Evolutionary conservation across 2,329 filamentous ascomycete genomes (phyloP).

Genomic region (Fusarium sp.): DNA sequence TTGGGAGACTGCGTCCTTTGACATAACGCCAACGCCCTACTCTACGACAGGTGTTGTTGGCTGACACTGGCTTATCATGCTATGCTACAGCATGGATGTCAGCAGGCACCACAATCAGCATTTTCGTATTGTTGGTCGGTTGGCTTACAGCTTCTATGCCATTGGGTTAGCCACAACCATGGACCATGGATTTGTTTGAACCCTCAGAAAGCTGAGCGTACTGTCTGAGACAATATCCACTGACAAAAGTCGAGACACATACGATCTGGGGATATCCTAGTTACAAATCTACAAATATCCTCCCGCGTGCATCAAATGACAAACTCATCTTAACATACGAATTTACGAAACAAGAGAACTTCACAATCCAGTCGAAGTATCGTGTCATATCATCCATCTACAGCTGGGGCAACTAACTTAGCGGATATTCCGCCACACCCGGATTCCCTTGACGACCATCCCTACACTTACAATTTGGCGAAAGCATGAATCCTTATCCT

Average conservation of each 20-base stretch:
- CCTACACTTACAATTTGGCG: neutral
- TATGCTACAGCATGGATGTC: conserved; percentile 9
- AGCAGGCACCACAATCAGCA: conserved; percentile 11
- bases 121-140: conserved; percentile 32
- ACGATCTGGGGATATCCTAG: conserved; percentile 15
- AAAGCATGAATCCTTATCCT: neutral
- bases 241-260: neutral
- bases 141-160: conserved; percentile 7
- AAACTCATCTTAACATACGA: neutral
- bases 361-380: neutral
- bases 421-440: conserved; percentile 3
- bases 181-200: conserved; percentile 18
- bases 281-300: neutral
- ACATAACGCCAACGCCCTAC: neutral
- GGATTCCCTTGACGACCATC: conserved; percentile 4
- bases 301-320: neutral
- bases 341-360: neutral
- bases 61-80: conserved; percentile 29
- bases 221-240: neutral
- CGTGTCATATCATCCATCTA: conserved; percentile 19
- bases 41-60: conserved; percentile 27
- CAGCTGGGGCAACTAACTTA: conserved; percentile 13
- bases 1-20: conserved; percentile 22
- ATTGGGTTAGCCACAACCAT: conserved; percentile 27
- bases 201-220: neutral